Conservation (phyloP, 2,329 filamentous ascomycete genomes). For the Mycocentrospora acerina region DNA sequence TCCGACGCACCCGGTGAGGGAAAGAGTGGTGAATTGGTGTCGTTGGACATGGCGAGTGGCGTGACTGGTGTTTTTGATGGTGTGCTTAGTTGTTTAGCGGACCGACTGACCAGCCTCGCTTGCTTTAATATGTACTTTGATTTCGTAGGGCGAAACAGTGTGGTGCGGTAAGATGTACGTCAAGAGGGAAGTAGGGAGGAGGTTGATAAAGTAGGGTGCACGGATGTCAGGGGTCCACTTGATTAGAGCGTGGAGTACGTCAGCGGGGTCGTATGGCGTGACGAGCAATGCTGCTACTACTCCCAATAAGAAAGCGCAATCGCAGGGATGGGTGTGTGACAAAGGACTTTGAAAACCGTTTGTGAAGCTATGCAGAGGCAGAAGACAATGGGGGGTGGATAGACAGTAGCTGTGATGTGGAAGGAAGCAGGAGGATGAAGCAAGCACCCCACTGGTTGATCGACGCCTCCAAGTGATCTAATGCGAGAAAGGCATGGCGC, state of each 20-base stretch:
- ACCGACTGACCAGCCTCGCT: not conserved
- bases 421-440: conserved; percentile 1
- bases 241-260: conserved; percentile 20
- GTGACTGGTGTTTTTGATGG: conserved; percentile 1
- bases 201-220: conserved; percentile 24
- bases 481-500: conserved; percentile 17
- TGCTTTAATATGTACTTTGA: not conserved
- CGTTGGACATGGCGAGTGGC: conserved; percentile 36
- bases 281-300: conserved; percentile 19
- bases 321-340: conserved; percentile 8
- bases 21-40: conserved; percentile 44
- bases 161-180: conserved; percentile 2
- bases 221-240: conserved; percentile 19
- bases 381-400: conserved; percentile 12
- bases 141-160: not conserved
- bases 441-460: conserved; percentile 13
- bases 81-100: too few species aligned
- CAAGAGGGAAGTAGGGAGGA: conserved; percentile 13
- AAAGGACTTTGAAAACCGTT: not conserved
- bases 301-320: conserved; percentile 13
- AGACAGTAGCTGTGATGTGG: conserved; percentile 28
- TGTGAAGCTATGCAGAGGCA: conserved; percentile 4
- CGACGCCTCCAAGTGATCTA: conserved; percentile 14
- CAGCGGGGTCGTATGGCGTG: conserved; percentile 30
- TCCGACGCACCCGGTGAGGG: conserved; percentile 39